Evolutionary conservation across 495 filamentous ascomycete genomes (phyloP).

Genomic region (Xylona heveae): DNA sequence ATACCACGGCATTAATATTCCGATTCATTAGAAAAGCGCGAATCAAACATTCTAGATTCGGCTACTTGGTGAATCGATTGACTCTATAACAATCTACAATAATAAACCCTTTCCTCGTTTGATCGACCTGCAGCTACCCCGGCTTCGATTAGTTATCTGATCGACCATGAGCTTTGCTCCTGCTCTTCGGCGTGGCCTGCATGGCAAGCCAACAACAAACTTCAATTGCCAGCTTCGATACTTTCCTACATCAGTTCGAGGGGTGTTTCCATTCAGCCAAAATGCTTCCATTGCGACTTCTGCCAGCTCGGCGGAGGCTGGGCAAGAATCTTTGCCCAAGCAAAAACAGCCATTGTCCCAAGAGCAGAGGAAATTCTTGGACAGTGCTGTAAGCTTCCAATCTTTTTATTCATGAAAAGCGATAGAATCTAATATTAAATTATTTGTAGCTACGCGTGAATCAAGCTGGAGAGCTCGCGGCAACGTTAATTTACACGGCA

Average conservation of each 20-base stretch:
- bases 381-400: slow-evolving; percentile 35
- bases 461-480: slow-evolving; percentile 76
- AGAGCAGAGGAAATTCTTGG: slow-evolving; percentile 54
- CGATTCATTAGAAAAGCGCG: no score
- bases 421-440: no score
- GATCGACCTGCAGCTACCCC: not conserved
- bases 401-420: no score
- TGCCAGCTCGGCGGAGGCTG: slow-evolving; percentile 7
- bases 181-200: not conserved
- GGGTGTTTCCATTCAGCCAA: slow-evolving; percentile 3
- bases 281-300: slow-evolving; percentile 16
- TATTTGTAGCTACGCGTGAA: slow-evolving; percentile 69
- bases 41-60: no score
- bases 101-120: not conserved
- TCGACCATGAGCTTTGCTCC: not conserved
- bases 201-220: no score
- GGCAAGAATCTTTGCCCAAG: not conserved
- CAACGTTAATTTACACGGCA: slow-evolving; percentile 64
- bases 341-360: slow-evolving; percentile 41
- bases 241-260: not conserved
- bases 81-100: no score
- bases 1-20: no score
- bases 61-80: no score
- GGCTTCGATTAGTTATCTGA: not conserved
- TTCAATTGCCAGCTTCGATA: no score